Evolutionary conservation across 2,329 filamentous ascomycete genomes (phyloP), one percentile per base, ranked within the genome.

Genomic region (Pseudocercospora ulei): DNA sequence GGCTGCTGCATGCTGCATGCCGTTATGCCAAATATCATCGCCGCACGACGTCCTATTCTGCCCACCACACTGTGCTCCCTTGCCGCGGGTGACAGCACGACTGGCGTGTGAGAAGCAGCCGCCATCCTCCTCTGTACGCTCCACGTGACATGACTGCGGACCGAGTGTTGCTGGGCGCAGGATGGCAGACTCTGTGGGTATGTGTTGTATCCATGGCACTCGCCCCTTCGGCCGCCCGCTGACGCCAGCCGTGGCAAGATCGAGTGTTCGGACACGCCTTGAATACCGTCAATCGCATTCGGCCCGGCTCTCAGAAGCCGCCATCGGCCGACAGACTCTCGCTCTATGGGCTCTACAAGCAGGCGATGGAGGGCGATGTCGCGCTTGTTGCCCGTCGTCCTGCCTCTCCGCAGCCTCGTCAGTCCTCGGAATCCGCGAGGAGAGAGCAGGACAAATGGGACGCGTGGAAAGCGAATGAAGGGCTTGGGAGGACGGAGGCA

Each of bases 201-300:
- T 24, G 48, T 31, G 34, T 12, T n/a, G 8, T 24, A n/a, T 12
- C n/a, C n/a, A n/a, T n/a, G 16, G 12, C 22, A 24, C 8, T 20
- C 22, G 19, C 31, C 31, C 14, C 22, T 26, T 24, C 18, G 35
- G 35, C 6, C 30, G 20, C 24, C 12, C 16, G 27, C 38, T 39
- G 30, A 41, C 41, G 25, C 12, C 22, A 31, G 37, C 17, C 19
- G 13, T 16, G 27, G 14, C 30, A 96, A n/a, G 90, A 98, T 68
- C 82, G 90, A 65, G 90, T 98, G 59, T 98, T 98, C 64, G 88
- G 92, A 62, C 88, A 98, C 75, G 90, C 90, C 50, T 81, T 98
- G 64, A 95, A 94, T 67, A 96, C 90, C 14, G 88, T 98, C 56
- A 95, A 95, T 65, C 92, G 92, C 65, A 92, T 98, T 54, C 88